These are phyloP conservation scores for Peniophora sp. DNA, from an alignment of 1,284 basidiomycete genomes.

Conservation along the genomic window DNA sequence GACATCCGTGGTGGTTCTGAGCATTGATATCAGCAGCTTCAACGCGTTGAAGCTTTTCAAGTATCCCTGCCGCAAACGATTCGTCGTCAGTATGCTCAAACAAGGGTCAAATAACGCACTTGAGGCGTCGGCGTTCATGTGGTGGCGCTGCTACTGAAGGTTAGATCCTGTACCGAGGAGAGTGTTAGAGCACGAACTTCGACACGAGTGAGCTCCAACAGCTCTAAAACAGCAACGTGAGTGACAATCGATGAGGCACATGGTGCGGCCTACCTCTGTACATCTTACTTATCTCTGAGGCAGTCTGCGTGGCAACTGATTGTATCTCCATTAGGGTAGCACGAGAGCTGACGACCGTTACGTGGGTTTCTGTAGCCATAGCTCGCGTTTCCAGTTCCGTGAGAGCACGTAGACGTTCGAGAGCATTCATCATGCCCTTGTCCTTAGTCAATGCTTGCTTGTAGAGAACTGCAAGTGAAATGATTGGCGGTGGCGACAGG, in stretches of 20 bases:
- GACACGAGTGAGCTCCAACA: neutral
- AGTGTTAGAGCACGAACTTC: too few relatives aligned
- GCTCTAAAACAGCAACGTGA: neutral
- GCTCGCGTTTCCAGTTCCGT: neutral
- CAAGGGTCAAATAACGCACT: too few relatives aligned
- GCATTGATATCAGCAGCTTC: too few relatives aligned
- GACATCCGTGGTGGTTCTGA: neutral
- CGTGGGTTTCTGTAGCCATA: neutral
- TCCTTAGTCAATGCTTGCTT: neutral
- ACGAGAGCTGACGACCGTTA: neutral
- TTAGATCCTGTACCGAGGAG: too few relatives aligned
- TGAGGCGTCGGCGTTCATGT: too few relatives aligned
- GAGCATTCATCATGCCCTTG: neutral
- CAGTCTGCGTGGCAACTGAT: too few relatives aligned
- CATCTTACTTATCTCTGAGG: too few relatives aligned
- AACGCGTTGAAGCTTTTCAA: too few relatives aligned
- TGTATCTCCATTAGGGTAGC: neutral
- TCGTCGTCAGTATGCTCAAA: too few relatives aligned
- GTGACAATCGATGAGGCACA: too few relatives aligned
- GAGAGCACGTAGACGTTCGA: neutral
- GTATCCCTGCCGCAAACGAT: neutral
- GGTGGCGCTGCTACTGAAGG: too few relatives aligned
- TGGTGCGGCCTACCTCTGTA: too few relatives aligned
- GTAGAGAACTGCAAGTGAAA: neutral
- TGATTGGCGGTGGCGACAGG: neutral